These are phyloP conservation scores for Zymoseptoria crescenta DNA, from an alignment of 2,329 filamentous ascomycete genomes.

Conservation along the genomic window DNA sequence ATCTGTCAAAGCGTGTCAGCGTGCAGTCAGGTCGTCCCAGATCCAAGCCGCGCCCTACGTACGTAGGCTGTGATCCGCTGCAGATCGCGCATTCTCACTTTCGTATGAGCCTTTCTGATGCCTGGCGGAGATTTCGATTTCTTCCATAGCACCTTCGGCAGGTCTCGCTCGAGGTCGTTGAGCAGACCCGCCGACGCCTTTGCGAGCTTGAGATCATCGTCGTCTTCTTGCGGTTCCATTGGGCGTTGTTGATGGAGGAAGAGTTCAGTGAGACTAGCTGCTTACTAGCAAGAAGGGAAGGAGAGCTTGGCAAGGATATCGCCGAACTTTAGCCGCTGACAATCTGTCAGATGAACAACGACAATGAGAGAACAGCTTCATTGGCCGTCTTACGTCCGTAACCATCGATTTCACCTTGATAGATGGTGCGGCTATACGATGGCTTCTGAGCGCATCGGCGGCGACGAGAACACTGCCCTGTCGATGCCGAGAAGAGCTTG, in stretches of 20 bases:
- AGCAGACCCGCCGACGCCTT: slow-evolving; percentile 34
- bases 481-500: neutral
- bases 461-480: neutral
- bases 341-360: neutral
- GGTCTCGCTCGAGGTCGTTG: slow-evolving; percentile 30
- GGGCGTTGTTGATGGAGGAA: neutral
- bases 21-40: neutral
- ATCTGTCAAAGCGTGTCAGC: slow-evolving; percentile 41
- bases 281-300: neutral
- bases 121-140: slow-evolving; percentile 15
- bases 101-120: slow-evolving; percentile 28
- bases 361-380: neutral
- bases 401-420: neutral
- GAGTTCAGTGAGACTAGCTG: neutral
- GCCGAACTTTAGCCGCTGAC: neutral
- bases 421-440: neutral
- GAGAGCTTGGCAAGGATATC: neutral
- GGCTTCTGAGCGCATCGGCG: too few relatives aligned
- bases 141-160: slow-evolving; percentile 38
- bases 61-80: slow-evolving; percentile 32
- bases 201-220: slow-evolving; percentile 40
- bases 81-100: slow-evolving; percentile 35
- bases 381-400: neutral
- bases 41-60: slow-evolving; percentile 7
- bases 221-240: slow-evolving; percentile 26